phyloP scores from a whole-genome alignment of 148 eudicot genomes.

The Rhododendron ovatum region DNA sequence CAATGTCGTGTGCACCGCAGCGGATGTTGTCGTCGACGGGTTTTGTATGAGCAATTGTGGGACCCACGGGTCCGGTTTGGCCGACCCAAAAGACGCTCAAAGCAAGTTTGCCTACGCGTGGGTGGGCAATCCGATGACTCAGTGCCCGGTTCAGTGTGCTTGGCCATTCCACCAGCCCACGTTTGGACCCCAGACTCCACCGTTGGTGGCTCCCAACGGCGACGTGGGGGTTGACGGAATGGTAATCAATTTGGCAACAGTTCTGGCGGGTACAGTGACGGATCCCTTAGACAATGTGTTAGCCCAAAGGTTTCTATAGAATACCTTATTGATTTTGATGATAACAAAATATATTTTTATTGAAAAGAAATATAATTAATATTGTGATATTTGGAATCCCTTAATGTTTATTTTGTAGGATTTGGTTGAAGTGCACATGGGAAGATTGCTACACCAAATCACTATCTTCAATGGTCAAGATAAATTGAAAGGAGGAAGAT shows the following conservation, averaged over 20 bases:
- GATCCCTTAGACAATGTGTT: conserved; percentile 32
- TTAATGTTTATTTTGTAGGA: no score
- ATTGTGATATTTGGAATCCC: no score
- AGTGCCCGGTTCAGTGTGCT: conserved; percentile 47
- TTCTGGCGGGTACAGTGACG: conserved; percentile 48
- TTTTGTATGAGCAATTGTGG: conserved; percentile 46
- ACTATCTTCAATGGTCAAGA: no score
- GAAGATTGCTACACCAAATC: no score
- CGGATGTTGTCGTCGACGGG: conserved; percentile 36
- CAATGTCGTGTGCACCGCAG: conserved; percentile 45
- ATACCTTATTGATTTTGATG: no score
- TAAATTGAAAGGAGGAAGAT: no score
- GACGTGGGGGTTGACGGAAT: conserved; percentile 50
- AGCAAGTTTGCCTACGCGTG: conserved; percentile 34
- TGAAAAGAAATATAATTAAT: no score
- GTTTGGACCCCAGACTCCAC: conserved; percentile 39
- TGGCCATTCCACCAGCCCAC: conserved; percentile 44
- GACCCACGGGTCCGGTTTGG: conserved; percentile 25
- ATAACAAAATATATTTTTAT: no score
- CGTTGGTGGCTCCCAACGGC: conserved; percentile 39
- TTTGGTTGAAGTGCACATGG: no score
- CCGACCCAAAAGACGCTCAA: background rate
- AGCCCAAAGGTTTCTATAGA: no score
- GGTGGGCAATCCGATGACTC: conserved; percentile 45
- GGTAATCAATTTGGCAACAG: conserved; percentile 34